phyloP scores from a whole-genome alignment of 2,329 filamentous ascomycete species.

The Coleophoma eucalyptorum region DNA sequence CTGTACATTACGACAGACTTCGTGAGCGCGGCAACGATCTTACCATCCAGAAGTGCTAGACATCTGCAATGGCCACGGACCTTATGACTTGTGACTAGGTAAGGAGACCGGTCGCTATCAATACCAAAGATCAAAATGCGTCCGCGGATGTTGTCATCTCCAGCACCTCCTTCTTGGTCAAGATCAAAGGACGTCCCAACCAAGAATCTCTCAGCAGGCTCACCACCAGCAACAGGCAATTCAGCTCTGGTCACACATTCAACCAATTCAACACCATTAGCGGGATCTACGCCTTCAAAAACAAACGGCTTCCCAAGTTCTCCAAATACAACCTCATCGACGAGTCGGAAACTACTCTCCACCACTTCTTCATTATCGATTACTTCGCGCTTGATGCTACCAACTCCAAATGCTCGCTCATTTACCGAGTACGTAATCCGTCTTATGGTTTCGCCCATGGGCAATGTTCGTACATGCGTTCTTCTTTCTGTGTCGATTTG shows the following conservation, averaged over 20 bases:
- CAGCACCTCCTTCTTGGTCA: constrained; percentile 51
- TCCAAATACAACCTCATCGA: constrained; percentile 86
- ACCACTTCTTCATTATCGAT: constrained; percentile 69
- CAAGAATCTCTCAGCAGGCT: constrained; percentile 74
- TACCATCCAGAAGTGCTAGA: constrained; percentile 68
- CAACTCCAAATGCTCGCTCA: constrained; percentile 80
- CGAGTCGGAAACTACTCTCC: constrained; percentile 78
- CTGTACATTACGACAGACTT: constrained; percentile 71
- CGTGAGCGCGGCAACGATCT: constrained; percentile 81
- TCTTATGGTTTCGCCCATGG: constrained; percentile 77
- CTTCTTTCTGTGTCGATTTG: constrained; percentile 79
- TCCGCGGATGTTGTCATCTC: constrained; percentile 55
- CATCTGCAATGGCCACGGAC: constrained; percentile 80
- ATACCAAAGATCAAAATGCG: constrained; percentile 84
- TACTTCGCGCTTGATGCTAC: constrained; percentile 75
- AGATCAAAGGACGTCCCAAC: constrained; percentile 73
- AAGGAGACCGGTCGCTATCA: constrained; percentile 68
- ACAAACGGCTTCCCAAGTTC: constrained; percentile 66
- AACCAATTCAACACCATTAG: constrained; percentile 62
- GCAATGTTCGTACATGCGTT: constrained; percentile 81
- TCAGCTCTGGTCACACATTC: constrained; percentile 80
- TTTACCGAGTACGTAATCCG: constrained; percentile 79
- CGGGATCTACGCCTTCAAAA: constrained; percentile 49
- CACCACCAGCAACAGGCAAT: constrained; percentile 56
- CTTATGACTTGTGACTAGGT: constrained; percentile 63